Evolutionary conservation across 164 flowering plant genomes (phyloP), one percentile per base, ranked within the genome.

Genomic region (Dillenia turbinata): DNA sequence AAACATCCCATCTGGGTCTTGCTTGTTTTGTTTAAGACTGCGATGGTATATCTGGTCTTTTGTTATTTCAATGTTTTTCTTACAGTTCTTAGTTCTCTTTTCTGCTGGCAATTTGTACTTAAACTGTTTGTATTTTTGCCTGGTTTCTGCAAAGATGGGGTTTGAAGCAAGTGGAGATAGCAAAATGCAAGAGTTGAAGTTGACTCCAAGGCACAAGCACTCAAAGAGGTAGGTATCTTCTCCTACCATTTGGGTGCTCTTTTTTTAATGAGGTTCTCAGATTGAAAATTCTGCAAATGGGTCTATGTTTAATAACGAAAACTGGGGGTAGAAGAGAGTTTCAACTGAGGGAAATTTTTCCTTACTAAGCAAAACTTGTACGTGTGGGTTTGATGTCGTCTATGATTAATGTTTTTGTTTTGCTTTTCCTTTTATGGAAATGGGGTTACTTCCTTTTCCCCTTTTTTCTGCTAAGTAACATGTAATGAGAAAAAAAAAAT

Each of bases 171-270:
- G 53, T 64, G 60, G 33, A 49, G 60, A 54, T 16, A 61, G 17
- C 56, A 54, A 65, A 69, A 61, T 73, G 78, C 78, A 63, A 59
- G 81, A 60, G 62, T 49, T 50, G 24, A 70, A 64, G 53, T 66
- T 16, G 51, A 52, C 62, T 64, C 62, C 86, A 71, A 66, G 59
- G 33, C 83, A 85, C 69, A 75, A 71, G 65, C 81, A 72, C 12
- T 81, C 83, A 26, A 66, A 71, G 61, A 83, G 84, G 83, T 78
- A 65, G 53, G 56, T n/a, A 49, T 61, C 33, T 40, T 56, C 48
- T 57, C 40, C 43, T 6, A 52, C 60, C 43, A 8, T 47, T 43
- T 44, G 12, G 46, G 52, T 69, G 14, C 54, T 49, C 26, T 40
- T 13, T 26, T 47, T 57, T 52, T 9, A 9, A 5, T 46, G 14